These are phyloP conservation scores for Coelastrella sp. DNA, from an alignment of 139 green algal species.

Conservation along the genomic window DNA sequence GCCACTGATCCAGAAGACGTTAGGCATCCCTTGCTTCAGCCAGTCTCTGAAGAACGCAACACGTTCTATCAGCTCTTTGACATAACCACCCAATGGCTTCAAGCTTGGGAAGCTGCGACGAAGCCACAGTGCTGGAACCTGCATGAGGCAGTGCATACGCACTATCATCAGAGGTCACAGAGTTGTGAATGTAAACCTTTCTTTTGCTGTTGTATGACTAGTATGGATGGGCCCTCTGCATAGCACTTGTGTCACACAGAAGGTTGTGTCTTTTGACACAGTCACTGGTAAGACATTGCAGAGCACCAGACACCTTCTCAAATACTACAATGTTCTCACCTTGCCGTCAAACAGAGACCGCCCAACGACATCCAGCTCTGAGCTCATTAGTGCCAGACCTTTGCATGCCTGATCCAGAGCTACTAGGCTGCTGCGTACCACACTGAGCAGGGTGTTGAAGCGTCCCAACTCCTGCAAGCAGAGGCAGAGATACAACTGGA, in stretches of 20 bases:
- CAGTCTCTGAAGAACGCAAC: conserved; percentile 76
- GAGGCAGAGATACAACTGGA: too few species aligned
- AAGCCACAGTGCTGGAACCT: conserved; percentile 80
- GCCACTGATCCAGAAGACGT: conserved; percentile 83
- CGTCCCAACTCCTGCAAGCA: conserved; percentile 77
- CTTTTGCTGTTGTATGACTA: too few species aligned
- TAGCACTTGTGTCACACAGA: too few species aligned
- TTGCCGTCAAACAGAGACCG: conserved; percentile 68
- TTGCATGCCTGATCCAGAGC: conserved; percentile 83
- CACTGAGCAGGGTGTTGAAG: conserved; percentile 78
- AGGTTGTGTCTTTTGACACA: too few species aligned
- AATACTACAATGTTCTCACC: conserved; percentile 50
- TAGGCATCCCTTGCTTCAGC: conserved; percentile 74
- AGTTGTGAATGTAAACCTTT: too few species aligned
- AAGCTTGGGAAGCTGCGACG: conserved; percentile 77
- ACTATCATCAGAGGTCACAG: too few species aligned
- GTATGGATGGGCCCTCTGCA: too few species aligned
- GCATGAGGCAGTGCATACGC: conserved; percentile 41
- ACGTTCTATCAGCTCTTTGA: conserved; percentile 80
- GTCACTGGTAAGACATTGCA: too few species aligned
- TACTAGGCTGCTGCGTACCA: conserved; percentile 71
- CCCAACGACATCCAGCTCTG: conserved; percentile 72
- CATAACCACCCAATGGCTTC: conserved; percentile 82
- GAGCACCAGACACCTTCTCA: not conserved
- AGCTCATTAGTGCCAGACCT: conserved; percentile 85